Evolutionary conservation across 2,329 filamentous ascomycete genomes (phyloP).

Genomic region (Clarireedia paspali): DNA sequence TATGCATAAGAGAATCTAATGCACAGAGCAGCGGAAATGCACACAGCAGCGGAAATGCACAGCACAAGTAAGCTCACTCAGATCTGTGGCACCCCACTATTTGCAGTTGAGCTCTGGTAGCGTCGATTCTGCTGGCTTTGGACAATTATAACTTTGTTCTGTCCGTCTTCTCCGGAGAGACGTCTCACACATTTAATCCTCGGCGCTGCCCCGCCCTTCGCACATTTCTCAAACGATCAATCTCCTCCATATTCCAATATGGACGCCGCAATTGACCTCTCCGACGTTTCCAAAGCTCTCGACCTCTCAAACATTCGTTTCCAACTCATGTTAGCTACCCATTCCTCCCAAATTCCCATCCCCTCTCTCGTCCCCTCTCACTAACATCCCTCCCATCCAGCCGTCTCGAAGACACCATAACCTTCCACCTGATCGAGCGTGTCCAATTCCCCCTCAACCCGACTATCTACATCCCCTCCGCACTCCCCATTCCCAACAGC

Average conservation of each 20-base stretch:
- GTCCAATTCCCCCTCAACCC: conserved; percentile 94
- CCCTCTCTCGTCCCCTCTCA: background rate
- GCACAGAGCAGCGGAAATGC: no score
- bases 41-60: no score
- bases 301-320: conserved; percentile 89
- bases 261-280: conserved; percentile 86
- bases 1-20: no score
- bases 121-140: background rate
- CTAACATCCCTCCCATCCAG: conserved; percentile 38
- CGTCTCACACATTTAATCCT: no score
- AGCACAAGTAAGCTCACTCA: no score
- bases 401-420: conserved; percentile 95
- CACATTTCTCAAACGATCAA: background rate
- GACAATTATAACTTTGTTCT: background rate
- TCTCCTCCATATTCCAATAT: conserved; percentile 40
- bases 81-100: no score
- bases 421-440: conserved; percentile 91
- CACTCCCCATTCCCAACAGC: conserved; percentile 68
- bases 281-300: conserved; percentile 74
- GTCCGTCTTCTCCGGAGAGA: background rate
- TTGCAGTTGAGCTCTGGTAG: no score
- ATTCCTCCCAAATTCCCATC: background rate
- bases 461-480: conserved; percentile 76
- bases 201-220: background rate
- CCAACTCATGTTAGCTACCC: conserved; percentile 64